Percentiles rank a stretch among this genome's conserved stretches.
Conservation (phyloP, 306 rosid species). For the Lathyrus tuberosus region DNA sequence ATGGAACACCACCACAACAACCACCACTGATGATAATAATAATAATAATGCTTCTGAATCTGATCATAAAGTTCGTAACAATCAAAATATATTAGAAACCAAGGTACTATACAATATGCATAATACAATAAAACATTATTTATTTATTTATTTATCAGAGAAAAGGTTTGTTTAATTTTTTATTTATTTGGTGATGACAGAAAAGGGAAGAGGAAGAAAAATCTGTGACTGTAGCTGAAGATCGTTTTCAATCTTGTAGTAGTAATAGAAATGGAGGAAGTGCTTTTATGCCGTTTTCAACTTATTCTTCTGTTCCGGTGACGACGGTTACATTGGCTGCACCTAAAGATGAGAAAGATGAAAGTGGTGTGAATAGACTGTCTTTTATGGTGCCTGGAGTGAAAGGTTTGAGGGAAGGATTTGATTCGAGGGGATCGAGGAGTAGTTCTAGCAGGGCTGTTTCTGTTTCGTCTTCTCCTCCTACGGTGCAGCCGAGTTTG, state of each 20-base stretch:
- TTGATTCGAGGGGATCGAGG: constrained; percentile 59
- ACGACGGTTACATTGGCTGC: constrained; percentile 30
- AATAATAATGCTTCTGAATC: constrained; percentile 36
- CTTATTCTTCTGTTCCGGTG: constrained; percentile 53
- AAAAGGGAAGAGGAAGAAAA: constrained; percentile 52
- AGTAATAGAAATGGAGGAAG: constrained; percentile 53
- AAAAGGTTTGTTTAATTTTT: background rate
- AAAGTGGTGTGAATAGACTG: constrained; percentile 58
- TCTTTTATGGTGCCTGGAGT: constrained; percentile 64
- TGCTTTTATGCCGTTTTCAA: constrained; percentile 62
- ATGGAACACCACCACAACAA: constrained; percentile 56
- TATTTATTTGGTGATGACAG: constrained; percentile 41
- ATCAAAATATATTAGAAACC: constrained; percentile 44
- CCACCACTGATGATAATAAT: background rate
- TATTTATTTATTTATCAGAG: background rate
- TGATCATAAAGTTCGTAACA: constrained; percentile 38
- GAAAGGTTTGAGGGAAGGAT: constrained; percentile 64
- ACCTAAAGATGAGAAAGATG: constrained; percentile 73
- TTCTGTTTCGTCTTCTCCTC: constrained; percentile 57
- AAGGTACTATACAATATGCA: constrained; percentile 50
- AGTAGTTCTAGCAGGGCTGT: constrained; percentile 52
- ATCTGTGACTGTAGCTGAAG: constrained; percentile 47
- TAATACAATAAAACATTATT: too few relatives aligned
- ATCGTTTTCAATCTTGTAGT: constrained; percentile 57
- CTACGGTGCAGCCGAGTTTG: constrained; percentile 50